These are phyloP conservation scores for Wallacemonas sp. DNA, from an alignment of 208 protist species.

Conservation along the genomic window DNA sequence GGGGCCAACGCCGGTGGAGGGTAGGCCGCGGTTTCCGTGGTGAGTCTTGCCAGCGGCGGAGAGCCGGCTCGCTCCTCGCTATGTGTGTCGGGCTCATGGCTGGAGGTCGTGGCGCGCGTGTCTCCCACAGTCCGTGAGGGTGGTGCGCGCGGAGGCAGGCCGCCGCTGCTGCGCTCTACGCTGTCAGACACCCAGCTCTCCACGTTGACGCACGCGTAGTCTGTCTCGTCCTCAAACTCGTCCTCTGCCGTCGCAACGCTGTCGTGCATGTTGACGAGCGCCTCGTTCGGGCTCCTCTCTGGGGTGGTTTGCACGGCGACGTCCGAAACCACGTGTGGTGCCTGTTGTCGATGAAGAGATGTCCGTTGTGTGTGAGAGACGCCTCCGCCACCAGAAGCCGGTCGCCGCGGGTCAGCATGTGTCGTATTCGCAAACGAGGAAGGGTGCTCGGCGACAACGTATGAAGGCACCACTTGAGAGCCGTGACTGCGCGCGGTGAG, in stretches of 20 bases:
- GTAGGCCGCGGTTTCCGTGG: background rate
- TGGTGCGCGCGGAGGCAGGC: conserved; percentile 26
- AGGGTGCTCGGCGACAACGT: conserved; percentile 26
- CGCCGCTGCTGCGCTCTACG: conserved; percentile 5
- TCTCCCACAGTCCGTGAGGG: too few relatives aligned
- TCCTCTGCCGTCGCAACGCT: background rate
- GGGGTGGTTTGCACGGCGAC: background rate
- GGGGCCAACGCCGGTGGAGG: conserved; percentile 14
- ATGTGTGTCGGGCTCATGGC: too few relatives aligned
- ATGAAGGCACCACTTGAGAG: conserved; percentile 7
- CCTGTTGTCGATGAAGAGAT: background rate
- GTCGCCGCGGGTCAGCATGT: too few relatives aligned
- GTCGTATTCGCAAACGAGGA: too few relatives aligned
- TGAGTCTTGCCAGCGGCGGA: background rate
- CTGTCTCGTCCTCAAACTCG: conserved; percentile 6
- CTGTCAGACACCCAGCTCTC: conserved; percentile 11
- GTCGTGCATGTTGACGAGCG: background rate
- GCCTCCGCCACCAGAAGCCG: too few relatives aligned
- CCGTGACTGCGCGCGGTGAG: background rate
- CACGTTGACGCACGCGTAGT: background rate
- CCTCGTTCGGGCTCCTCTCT: background rate
- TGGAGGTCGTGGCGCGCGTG: too few relatives aligned
- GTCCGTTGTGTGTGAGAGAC: too few relatives aligned
- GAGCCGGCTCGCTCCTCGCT: too few relatives aligned
- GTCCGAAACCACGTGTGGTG: background rate